Conservation (phyloP, 371 early-diverging fungal species). For the Rhizomucor pusillus region DNA sequence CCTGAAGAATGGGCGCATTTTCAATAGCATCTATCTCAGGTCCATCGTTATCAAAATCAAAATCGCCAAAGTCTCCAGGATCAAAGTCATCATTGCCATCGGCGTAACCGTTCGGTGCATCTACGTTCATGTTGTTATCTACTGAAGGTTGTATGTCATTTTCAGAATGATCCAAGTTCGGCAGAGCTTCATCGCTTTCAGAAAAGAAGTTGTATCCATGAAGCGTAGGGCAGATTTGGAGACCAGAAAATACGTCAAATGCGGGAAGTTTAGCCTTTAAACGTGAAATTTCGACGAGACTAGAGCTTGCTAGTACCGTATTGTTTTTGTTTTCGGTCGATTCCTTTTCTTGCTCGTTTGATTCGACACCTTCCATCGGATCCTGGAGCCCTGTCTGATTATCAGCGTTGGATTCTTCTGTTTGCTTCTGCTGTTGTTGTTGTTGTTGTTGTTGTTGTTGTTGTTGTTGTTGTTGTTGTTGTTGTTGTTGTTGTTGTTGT, state of each 20-base stretch:
- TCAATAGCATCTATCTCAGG: conserved; percentile 13
- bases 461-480: neutral
- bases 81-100: conserved; percentile 18
- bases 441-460: neutral
- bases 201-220: conserved; percentile 58
- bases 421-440: neutral
- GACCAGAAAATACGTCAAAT: conserved; percentile 39
- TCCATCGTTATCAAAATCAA: conserved; percentile 18
- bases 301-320: conserved; percentile 8
- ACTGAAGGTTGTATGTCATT: conserved; percentile 10
- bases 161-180: conserved; percentile 18
- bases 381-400: neutral
- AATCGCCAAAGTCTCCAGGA: conserved; percentile 3
- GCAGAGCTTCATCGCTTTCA: conserved; percentile 38
- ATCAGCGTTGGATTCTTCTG: neutral
- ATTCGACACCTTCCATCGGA: neutral
- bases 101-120: conserved; percentile 15
- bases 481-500: neutral
- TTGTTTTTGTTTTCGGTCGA: neutral
- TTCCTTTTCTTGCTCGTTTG: conserved; percentile 1
- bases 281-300: conserved; percentile 22
- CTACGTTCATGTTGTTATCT: neutral
- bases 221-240: conserved; percentile 69
- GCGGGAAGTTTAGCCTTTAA: conserved; percentile 54
- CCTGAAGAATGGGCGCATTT: conserved; percentile 13